Evolutionary conservation across 768 basidiomycete genomes (phyloP), one percentile per base, ranked within the genome.

Genomic region (Phanerochaete sordida): DNA sequence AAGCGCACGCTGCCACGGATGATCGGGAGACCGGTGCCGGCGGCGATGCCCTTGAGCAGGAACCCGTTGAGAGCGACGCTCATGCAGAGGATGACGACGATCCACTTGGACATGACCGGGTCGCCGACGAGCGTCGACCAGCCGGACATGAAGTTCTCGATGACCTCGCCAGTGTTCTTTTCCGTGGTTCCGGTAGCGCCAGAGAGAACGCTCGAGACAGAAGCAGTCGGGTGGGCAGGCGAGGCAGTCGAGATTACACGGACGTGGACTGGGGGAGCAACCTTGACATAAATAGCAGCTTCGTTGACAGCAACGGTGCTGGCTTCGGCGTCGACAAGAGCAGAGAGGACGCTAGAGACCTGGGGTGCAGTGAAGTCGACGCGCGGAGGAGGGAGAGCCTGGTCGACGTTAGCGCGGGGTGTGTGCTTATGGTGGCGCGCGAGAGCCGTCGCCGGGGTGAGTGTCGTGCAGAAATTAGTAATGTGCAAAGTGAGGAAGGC

Each of bases 91-190:
- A 91, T 80, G 58, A 92, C 81, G 51, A 98, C 91, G 70, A 98
- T 95, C 90, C 93, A 95, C 76, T 98, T 98, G 67, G 85, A 88
- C 62, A 98, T 75, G 53, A 98, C 84, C 1, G 96, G 96, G 69
- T 99, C 96, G 37, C 94, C 94, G 53, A 98, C 93, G 64, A 98
- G 86, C 15, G 79, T 76, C 9, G 93, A 92, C 95, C 95, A 98
- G 3, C 84, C 81, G 45, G 84, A 84, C 90, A 97, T 91, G 79
- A 95, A 95, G 61, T 83, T 80, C 61, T 95, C 93, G 56, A 96
- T 76, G 23, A 83, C 75, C 59, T 87, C 85, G 26, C 75, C 77
- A 2, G 81, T 76, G 60, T 66, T 70, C 27, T 9, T 51, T 7
- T 43, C 53, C 3, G 35, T 23, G 23, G 13, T 26, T 13, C 33